These are phyloP conservation scores for Lagerstroemia fauriei DNA, from an alignment of 441 rosid species.

Conservation along the genomic window DNA sequence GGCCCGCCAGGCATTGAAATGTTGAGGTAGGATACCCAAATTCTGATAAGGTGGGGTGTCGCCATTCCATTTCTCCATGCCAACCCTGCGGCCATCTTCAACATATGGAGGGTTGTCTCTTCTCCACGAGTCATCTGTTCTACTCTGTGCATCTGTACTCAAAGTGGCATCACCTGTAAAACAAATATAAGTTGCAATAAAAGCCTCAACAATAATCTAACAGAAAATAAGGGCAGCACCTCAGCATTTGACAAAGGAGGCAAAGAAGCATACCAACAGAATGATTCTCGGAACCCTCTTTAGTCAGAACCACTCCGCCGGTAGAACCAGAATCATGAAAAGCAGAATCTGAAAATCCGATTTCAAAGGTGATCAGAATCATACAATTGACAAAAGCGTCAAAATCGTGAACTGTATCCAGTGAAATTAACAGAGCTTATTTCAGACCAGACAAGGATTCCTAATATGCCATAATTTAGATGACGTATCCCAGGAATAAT, in stretches of 20 bases:
- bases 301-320: slow-evolving; percentile 41
- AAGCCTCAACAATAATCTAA: not conserved
- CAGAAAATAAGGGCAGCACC: not conserved
- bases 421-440: not conserved
- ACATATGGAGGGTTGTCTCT: slow-evolving; percentile 52
- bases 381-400: not conserved
- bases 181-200: not conserved
- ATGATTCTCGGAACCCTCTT: slow-evolving; percentile 49
- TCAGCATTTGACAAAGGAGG: not conserved
- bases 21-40: slow-evolving; percentile 61
- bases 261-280: slow-evolving; percentile 47
- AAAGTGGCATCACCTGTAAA: slow-evolving; percentile 47
- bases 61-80: slow-evolving; percentile 65
- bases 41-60: slow-evolving; percentile 63
- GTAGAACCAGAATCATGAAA: slow-evolving; percentile 58
- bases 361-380: not conserved
- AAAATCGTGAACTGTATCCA: not conserved
- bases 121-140: slow-evolving; percentile 59
- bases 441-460: not conserved
- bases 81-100: slow-evolving; percentile 61
- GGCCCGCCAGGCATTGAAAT: slow-evolving; percentile 74
- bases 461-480: not conserved
- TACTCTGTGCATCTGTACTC: slow-evolving; percentile 43
- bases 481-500: not conserved
- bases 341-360: slow-evolving; percentile 50